A percentile compares a stretch with the other conserved stretches of the same genome.
phyloP scores from a whole-genome alignment of 768 basidiomycete genomes.

The Leccinum ochraceum region DNA sequence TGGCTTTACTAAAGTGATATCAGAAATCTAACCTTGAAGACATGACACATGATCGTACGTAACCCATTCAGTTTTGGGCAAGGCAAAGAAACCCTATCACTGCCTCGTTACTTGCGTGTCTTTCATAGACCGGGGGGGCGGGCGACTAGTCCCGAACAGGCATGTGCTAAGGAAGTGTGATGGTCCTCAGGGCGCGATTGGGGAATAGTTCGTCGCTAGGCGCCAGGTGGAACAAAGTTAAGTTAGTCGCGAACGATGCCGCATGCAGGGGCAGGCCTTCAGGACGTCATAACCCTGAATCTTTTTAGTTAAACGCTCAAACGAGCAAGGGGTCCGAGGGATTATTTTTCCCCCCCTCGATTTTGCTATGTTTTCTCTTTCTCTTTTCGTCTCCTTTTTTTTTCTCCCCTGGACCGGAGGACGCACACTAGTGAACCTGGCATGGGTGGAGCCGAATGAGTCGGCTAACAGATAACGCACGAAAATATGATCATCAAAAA shows the following conservation, averaged over 20 bases:
- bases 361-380: not conserved
- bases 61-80: conserved; percentile 20
- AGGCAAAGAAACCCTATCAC: conserved; percentile 14
- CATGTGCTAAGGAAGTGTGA: conserved; percentile 19
- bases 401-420: not conserved
- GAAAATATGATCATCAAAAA: conserved; percentile 5
- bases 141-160: conserved; percentile 14
- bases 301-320: conserved; percentile 15
- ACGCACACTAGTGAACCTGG: not conserved
- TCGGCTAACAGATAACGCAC: conserved; percentile 11
- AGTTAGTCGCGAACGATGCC: conserved; percentile 14
- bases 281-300: conserved; percentile 31
- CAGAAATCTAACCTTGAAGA: conserved; percentile 32
- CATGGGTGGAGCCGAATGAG: conserved; percentile 7
- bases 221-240: conserved; percentile 26
- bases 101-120: conserved; percentile 20
- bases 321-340: conserved; percentile 10
- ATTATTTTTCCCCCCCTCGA: not conserved
- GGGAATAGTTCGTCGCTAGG: not conserved
- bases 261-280: not conserved
- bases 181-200: conserved; percentile 11
- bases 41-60: conserved; percentile 22
- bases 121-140: conserved; percentile 6
- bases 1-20: conserved; percentile 11
- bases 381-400: not conserved